These are phyloP conservation scores for Penicillium malachiteum DNA, from an alignment of 495 filamentous ascomycete genomes.

Conservation along the genomic window DNA sequence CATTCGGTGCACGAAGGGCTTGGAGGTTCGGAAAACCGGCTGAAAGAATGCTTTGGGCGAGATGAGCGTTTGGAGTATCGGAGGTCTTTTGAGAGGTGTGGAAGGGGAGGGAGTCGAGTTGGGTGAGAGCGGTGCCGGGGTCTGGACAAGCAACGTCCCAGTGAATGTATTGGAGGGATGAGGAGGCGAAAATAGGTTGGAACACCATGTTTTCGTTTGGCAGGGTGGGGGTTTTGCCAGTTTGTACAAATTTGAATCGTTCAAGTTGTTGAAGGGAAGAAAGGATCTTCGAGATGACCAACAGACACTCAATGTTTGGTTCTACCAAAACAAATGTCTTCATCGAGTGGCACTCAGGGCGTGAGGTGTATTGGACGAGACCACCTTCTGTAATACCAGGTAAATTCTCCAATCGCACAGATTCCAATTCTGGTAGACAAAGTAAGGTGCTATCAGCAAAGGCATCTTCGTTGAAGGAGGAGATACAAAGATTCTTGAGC, in stretches of 20 bases:
- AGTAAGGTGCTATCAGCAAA: slow-evolving; percentile 72
- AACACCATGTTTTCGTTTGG: slow-evolving; percentile 59
- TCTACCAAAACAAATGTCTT: slow-evolving; percentile 64
- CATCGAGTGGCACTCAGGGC: slow-evolving; percentile 53
- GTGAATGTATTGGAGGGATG: slow-evolving; percentile 65
- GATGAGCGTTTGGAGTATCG: slow-evolving; percentile 62
- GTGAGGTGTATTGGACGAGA: slow-evolving; percentile 69
- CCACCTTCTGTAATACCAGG: slow-evolving; percentile 74
- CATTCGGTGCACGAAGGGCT: slow-evolving; percentile 67
- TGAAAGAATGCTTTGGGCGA: slow-evolving; percentile 69
- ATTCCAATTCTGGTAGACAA: slow-evolving; percentile 68
- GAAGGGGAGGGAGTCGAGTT: slow-evolving; percentile 41
- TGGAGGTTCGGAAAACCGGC: slow-evolving; percentile 70
- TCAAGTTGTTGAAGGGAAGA: slow-evolving; percentile 61
- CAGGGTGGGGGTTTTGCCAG: slow-evolving; percentile 56
- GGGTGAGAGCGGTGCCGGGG: slow-evolving; percentile 38
- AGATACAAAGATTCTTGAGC: slow-evolving; percentile 71
- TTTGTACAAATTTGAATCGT: slow-evolving; percentile 70
- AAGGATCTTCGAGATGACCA: slow-evolving; percentile 73
- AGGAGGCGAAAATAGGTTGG: slow-evolving; percentile 68
- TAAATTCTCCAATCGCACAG: slow-evolving; percentile 72
- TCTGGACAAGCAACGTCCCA: slow-evolving; percentile 72
- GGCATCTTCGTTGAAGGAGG: slow-evolving; percentile 65
- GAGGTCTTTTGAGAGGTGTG: slow-evolving; percentile 33
- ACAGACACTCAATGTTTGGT: slow-evolving; percentile 62